Evolutionary conservation across 2,329 filamentous ascomycete species (phyloP).

Genomic region (Apiospora koreana): DNA sequence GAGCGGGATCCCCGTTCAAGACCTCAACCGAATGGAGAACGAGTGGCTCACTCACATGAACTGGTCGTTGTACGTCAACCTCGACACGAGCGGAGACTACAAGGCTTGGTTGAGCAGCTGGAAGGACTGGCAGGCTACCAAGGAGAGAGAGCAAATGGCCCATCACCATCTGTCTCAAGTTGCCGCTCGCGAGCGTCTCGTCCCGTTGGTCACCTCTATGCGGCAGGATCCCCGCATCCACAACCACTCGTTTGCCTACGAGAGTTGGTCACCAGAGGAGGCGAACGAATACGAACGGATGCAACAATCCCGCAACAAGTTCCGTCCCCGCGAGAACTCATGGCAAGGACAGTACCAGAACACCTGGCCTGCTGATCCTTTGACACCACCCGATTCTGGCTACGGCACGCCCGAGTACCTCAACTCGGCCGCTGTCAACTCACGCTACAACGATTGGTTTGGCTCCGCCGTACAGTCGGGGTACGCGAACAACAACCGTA

Average conservation of each 20-base stretch:
- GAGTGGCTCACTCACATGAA: slow-evolving; percentile 84
- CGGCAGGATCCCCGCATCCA: slow-evolving; percentile 39
- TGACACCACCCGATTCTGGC: slow-evolving; percentile 62
- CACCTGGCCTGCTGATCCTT: slow-evolving; percentile 44
- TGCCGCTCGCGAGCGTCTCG: slow-evolving; percentile 49
- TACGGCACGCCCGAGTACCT: slow-evolving; percentile 62
- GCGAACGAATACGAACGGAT: slow-evolving; percentile 54
- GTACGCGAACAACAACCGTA: slow-evolving; percentile 34
- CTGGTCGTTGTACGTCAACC: slow-evolving; percentile 86
- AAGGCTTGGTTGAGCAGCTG: slow-evolving; percentile 64
- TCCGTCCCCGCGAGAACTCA: slow-evolving; percentile 45
- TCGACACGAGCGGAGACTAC: slow-evolving; percentile 73
- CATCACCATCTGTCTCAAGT: slow-evolving; percentile 35
- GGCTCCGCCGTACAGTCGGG: slow-evolving; percentile 37
- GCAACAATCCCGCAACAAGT: slow-evolving; percentile 35
- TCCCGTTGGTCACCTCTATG: slow-evolving; percentile 49
- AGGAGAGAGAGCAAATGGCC: slow-evolving; percentile 42
- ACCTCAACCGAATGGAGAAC: slow-evolving; percentile 83
- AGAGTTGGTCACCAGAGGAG: slow-evolving; percentile 55
- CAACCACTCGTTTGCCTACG: slow-evolving; percentile 38
- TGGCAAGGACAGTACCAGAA: slow-evolving; percentile 44
- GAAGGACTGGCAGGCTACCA: slow-evolving; percentile 57
- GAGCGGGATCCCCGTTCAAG: slow-evolving; percentile 80
- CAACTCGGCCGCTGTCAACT: slow-evolving; percentile 55
- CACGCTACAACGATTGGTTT: slow-evolving; percentile 61